Evolutionary conservation across 306 rosid species (phyloP), one percentile per base, ranked within the genome.

Genomic region (Cyclanthera cordifolia): DNA sequence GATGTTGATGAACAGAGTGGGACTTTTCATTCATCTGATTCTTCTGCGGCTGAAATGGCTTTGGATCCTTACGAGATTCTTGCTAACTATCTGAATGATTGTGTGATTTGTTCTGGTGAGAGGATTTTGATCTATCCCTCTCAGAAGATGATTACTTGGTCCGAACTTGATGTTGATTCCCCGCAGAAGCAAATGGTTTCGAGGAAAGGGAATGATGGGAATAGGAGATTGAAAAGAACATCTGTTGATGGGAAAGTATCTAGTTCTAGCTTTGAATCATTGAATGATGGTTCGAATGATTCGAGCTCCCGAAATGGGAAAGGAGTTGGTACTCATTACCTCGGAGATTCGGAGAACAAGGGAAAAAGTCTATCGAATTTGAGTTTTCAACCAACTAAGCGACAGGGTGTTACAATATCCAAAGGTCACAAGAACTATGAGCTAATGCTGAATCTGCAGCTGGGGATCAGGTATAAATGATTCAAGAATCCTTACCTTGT

Each of bases 371-470:
- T 58, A 2, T 81, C 77, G 2, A 68, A 66, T 34, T 47, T 83
- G 49, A 75, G 82, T 58, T 28, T 78, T 17, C 88, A 77, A 77
- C 68, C 86, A 50, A 78, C 80, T 9, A 88, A 82, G 85, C 83
- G 70, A 73, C 97, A 81, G 37, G 99, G 99, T 48, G 70, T 78
- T 58, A 90, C 95, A 14, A 94, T 94, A 73, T 76, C 96, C 6
- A 86, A 86, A 77, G 99, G 97, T 37, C 99, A 94, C 54, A 94
- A 90, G 84, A 82, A 94, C 67, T 90, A 81, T 60, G 97, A 86
- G 8, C 97, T 94, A 67, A 94, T 94, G 99, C 95, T 94, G 64
- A 94, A 94, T 88, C 81, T 94, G 82, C 99, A 94, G 86, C 77
- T 86, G 39, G 99, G 99, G 58, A 90, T 94, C 86, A 90, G 99